Percentiles rank a stretch among this genome's conserved stretches.
Conservation (phyloP, 495 filamentous ascomycete genomes). For the Hypoxylon lenormandii region DNA sequence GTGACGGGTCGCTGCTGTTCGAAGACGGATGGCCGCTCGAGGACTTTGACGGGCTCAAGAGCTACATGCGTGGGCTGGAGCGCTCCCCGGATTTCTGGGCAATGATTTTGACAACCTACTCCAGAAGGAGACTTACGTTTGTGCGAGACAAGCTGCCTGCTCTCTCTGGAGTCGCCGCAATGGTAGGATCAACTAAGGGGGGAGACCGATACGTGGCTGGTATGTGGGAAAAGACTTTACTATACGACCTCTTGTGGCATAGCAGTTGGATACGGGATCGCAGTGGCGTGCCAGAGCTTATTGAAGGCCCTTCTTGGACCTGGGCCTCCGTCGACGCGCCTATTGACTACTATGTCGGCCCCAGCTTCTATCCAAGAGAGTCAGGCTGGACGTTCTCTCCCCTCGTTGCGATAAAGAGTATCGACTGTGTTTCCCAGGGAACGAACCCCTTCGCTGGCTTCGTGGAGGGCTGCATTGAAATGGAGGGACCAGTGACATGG, state of each 20-base stretch:
- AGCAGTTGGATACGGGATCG: neutral
- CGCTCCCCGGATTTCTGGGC: neutral
- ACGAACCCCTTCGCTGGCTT: neutral
- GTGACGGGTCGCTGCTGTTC: constrained; percentile 32
- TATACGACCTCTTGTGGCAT: constrained; percentile 12
- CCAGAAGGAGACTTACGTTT: constrained; percentile 41
- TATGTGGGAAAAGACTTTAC: constrained; percentile 46
- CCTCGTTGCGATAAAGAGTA: neutral
- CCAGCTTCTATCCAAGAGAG: neutral
- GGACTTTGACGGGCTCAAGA: neutral
- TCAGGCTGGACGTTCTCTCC: neutral
- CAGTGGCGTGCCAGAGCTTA: neutral
- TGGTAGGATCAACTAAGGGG: too few relatives aligned
- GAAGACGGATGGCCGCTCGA: constrained; percentile 29
- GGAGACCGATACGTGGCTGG: constrained; percentile 52
- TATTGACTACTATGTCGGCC: neutral
- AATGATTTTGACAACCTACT: constrained; percentile 18
- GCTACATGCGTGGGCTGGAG: neutral
- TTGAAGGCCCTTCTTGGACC: neutral
- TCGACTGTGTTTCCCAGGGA: neutral
- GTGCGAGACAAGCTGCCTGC: constrained; percentile 50
- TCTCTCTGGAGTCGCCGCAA: constrained; percentile 49
- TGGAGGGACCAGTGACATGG: neutral
- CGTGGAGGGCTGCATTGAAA: neutral
- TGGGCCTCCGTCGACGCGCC: constrained; percentile 2